phyloP scores from a whole-genome alignment of 2,329 filamentous ascomycete species.

The Piedraia hortae region DNA sequence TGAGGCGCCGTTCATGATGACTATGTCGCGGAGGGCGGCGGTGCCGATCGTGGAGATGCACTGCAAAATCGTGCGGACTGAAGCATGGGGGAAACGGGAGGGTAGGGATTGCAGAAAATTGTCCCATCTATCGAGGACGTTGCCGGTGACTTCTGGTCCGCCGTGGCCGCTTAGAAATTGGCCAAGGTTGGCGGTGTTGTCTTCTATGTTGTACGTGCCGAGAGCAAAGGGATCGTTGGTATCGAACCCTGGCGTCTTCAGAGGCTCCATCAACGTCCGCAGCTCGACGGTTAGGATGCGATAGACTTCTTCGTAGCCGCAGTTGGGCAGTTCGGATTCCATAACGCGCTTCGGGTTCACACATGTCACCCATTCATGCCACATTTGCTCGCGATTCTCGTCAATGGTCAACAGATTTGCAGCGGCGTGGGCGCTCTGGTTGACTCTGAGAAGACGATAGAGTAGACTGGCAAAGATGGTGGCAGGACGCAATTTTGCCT shows the following conservation, averaged over 20 bases:
- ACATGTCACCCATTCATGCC: slow-evolving; percentile 54
- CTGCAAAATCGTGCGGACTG: slow-evolving; percentile 44
- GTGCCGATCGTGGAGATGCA: slow-evolving; percentile 51
- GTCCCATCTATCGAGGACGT: slow-evolving; percentile 55
- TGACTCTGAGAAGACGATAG: slow-evolving; percentile 69
- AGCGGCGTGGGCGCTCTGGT: slow-evolving; percentile 76
- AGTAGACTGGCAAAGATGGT: slow-evolving; percentile 68
- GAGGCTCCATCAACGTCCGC: slow-evolving; percentile 39
- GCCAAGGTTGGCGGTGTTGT: slow-evolving; percentile 16
- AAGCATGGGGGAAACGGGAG: slow-evolving; percentile 43
- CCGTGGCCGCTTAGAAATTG: slow-evolving; percentile 9
- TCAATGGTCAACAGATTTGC: slow-evolving; percentile 77
- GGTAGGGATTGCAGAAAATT: slow-evolving; percentile 42
- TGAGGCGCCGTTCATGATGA: slow-evolving; percentile 47
- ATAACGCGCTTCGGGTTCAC: slow-evolving; percentile 29
- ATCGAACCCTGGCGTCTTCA: slow-evolving; percentile 19
- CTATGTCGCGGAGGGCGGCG: slow-evolving; percentile 55
- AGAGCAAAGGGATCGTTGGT: slow-evolving; percentile 5
- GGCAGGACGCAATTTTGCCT: slow-evolving; percentile 69
- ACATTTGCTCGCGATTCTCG: slow-evolving; percentile 84
- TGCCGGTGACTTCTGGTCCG: slow-evolving; percentile 18
- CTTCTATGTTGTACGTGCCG: slow-evolving; percentile 1
- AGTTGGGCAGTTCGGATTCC: slow-evolving; percentile 27
- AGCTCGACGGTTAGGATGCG: slow-evolving; percentile 31
- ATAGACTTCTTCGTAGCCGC: slow-evolving; percentile 28